Evolutionary conservation across 148 eudicot genomes (phyloP), one percentile per base, ranked within the genome.

Genomic region (Spergularia bocconei): DNA sequence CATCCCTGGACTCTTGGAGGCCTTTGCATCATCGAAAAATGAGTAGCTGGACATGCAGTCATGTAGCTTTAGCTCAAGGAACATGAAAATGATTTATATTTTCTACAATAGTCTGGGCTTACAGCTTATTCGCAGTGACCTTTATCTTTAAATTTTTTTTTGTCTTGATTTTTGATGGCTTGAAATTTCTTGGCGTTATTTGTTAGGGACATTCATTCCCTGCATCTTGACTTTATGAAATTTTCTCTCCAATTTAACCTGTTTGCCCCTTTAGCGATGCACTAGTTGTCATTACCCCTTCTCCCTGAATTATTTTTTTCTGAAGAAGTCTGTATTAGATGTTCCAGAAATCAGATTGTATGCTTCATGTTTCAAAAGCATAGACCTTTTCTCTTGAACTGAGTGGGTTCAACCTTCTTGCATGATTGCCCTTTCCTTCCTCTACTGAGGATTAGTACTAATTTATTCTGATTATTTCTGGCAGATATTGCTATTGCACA

Each of bases 401-500:
- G 60, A 39, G 63, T 77, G 44, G 56, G 47, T n/a, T 54, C 59
- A n/a, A 17, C 68, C 41, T 53, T 48, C 6, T 57, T 78, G 39
- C 41, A 78, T 73, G n/a, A 20, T 39, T 71, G 47, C 16, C 70
- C n/a, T 23, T 68, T 54, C 48, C 67, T 63, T 23, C 4, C 50
- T 3, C 41, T 36, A 39, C 1, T n/a, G 13, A 19, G 15, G 25
- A 52, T 38, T 61, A 70, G 17, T 77, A 68, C 47, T 71, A 25
- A 39, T 73, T 48, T 47, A 39, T 33, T 60, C 69, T 44, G 70
- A 13, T 66, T n/a, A 72, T 65, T 81, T 63, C 39, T 81, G 86
- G 82, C 88, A 92, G 98, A 90, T 89, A 89, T 90, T 79, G 89
- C 91, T 82, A 85, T 87, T 81, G 77, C 89, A 76, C 88, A 85